A percentile compares a stretch with the other conserved stretches of the same genome.
Conservation (phyloP, 2,329 filamentous ascomycete genomes). For the Hawksworthiomyces lignivorus region DNA sequence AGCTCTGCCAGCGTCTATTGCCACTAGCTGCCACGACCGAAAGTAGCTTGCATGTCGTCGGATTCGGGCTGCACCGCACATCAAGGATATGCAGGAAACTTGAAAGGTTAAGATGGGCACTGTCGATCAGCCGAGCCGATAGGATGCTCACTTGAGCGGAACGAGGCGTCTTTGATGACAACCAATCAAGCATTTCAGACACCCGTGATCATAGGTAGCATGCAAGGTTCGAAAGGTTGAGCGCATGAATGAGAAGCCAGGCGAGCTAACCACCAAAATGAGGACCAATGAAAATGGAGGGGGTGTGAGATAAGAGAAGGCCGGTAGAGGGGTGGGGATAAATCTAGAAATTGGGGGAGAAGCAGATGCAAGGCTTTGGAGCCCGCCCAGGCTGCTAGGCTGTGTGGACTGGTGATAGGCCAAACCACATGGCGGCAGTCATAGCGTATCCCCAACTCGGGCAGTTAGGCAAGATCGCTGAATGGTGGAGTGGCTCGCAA, state of each 20-base stretch:
- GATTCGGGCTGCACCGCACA: no score
- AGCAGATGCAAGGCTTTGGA: conserved; percentile 10
- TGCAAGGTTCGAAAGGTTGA: no score
- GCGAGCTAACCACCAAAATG: no score
- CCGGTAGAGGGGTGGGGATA: not conserved
- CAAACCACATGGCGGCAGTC: no score
- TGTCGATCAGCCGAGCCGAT: conserved; percentile 2
- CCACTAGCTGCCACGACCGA: no score
- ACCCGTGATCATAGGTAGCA: conserved; percentile 4
- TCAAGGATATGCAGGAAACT: no score
- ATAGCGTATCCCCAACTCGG: no score
- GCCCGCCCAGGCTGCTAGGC: not conserved
- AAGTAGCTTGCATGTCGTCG: no score
- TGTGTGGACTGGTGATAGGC: conserved; percentile 6
- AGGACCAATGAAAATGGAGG: not conserved
- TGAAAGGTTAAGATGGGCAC: no score
- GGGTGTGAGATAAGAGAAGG: not conserved
- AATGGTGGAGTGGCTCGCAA: conserved; percentile 4
- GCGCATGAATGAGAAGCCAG: no score
- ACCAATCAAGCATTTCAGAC: not conserved
- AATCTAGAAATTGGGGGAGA: no score
- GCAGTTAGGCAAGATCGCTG: conserved; percentile 2
- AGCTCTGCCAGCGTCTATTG: no score
- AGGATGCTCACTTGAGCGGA: not conserved
- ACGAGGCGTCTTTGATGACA: conserved; percentile 1